phyloP scores from a whole-genome alignment of 768 basidiomycete genomes.

The Tricholoma hemisulphureum region DNA sequence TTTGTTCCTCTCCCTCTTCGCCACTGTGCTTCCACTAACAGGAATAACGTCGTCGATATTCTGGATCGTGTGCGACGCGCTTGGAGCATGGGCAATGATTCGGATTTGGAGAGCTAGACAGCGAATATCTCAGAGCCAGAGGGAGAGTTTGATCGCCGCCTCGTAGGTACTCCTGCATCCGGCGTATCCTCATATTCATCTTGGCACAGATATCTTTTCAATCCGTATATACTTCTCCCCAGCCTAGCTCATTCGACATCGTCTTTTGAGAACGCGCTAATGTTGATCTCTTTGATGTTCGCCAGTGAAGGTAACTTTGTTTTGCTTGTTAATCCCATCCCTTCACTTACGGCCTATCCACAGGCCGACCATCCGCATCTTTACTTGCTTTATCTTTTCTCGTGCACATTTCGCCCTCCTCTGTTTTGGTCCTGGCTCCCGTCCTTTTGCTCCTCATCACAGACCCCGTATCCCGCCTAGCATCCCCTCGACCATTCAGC shows the following conservation, averaged over 20 bases:
- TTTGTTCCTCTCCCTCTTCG: constrained; percentile 72
- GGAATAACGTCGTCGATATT: constrained; percentile 47
- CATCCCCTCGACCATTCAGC: constrained; percentile 50
- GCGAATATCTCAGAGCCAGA: constrained; percentile 41
- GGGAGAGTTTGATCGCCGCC: constrained; percentile 63
- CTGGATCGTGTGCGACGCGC: constrained; percentile 70
- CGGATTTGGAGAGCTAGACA: constrained; percentile 67
- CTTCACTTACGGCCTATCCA: not conserved
- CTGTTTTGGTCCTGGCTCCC: constrained; percentile 64
- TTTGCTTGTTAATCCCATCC: not conserved
- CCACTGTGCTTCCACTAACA: constrained; percentile 62
- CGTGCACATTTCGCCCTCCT: constrained; percentile 70
- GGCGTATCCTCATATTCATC: not conserved
- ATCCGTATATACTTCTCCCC: constrained; percentile 84
- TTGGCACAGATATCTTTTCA: constrained; percentile 70
- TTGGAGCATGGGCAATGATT: constrained; percentile 67
- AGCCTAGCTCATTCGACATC: constrained; percentile 82
- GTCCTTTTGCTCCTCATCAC: constrained; percentile 61
- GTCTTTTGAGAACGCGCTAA: constrained; percentile 73
- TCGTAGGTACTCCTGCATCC: constrained; percentile 48
- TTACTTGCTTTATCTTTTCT: constrained; percentile 71
- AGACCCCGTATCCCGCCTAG: constrained; percentile 64
- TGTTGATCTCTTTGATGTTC: constrained; percentile 65
- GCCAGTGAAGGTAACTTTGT: constrained; percentile 59
- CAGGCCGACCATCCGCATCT: constrained; percentile 59